Conservation (phyloP, 352 stramenopile species). For the Phytopythium delawarense region DNA sequence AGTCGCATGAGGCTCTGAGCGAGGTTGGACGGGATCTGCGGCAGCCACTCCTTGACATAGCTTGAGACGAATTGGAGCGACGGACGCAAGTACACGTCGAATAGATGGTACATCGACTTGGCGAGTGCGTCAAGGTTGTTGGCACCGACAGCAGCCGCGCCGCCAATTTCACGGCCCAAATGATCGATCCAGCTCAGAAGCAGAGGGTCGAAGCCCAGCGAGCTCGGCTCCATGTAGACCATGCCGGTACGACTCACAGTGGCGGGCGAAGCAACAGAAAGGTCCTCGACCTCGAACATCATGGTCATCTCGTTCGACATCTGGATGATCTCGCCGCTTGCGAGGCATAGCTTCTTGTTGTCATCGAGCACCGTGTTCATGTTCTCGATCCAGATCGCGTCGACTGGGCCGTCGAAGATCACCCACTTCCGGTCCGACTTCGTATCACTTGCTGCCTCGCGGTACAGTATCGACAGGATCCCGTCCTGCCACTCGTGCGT, state of each 20-base stretch:
- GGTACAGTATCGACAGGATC: constrained; percentile 93
- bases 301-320: constrained; percentile 96
- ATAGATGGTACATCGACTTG: constrained; percentile 60
- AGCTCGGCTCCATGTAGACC: constrained; percentile 96
- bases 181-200: constrained; percentile 88
- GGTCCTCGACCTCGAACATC: constrained; percentile 97
- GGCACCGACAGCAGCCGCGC: constrained; percentile 25
- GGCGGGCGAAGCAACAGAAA: constrained; percentile 91
- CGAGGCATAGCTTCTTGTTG: constrained; percentile 95
- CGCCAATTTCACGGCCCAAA: constrained; percentile 55
- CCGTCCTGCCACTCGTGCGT: constrained; percentile 96
- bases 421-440: constrained; percentile 93
- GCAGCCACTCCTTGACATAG: constrained; percentile 90
- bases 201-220: constrained; percentile 89
- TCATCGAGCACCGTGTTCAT: constrained; percentile 97
- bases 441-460: constrained; percentile 80
- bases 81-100: constrained; percentile 85
- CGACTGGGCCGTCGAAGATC: constrained; percentile 93
- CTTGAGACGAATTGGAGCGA: constrained; percentile 80
- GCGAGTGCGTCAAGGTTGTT: constrained; percentile 47
- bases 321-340: constrained; percentile 93
- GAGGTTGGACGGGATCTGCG: constrained; percentile 90
- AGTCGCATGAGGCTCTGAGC: constrained; percentile 89
- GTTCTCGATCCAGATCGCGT: constrained; percentile 96
- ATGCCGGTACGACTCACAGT: constrained; percentile 94